These are phyloP conservation scores for Fusarium virguliforme DNA, from an alignment of 2,329 filamentous ascomycete species.

Conservation along the genomic window DNA sequence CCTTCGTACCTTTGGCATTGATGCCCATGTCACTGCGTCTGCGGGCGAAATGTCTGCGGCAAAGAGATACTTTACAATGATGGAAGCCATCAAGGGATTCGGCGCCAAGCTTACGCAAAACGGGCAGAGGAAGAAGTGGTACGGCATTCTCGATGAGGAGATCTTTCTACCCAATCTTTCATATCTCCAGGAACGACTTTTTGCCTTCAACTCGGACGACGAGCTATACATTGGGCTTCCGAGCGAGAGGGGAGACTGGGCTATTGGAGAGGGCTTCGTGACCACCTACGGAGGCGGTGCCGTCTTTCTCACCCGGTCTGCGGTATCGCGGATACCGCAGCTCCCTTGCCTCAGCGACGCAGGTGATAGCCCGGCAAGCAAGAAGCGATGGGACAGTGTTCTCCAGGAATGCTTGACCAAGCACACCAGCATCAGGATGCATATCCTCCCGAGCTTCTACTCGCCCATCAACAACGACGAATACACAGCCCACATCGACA, in stretches of 20 bases:
- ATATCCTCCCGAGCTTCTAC: constrained; percentile 63
- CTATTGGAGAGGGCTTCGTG: constrained; percentile 55
- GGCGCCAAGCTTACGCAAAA: constrained; percentile 55
- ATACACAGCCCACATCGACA: constrained; percentile 50
- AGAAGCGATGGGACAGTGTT: constrained; percentile 59
- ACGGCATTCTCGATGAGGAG: constrained; percentile 63
- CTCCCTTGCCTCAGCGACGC: constrained; percentile 58
- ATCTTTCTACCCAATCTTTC: constrained; percentile 63
- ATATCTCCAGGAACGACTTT: constrained; percentile 58
- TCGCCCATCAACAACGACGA: constrained; percentile 55
- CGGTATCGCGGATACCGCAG: constrained; percentile 55
- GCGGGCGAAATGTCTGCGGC: constrained; percentile 54
- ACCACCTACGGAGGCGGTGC: constrained; percentile 64
- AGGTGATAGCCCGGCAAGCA: constrained; percentile 32
- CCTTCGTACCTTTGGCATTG: constrained; percentile 58
- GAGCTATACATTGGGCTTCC: constrained; percentile 63
- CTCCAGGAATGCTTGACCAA: constrained; percentile 60
- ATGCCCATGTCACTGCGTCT: constrained; percentile 57
- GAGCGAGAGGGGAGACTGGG: constrained; percentile 63
- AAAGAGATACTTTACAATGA: constrained; percentile 59
- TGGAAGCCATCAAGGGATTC: constrained; percentile 55
- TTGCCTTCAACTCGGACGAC: constrained; percentile 53
- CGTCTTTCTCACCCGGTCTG: constrained; percentile 59
- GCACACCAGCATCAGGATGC: constrained; percentile 57
- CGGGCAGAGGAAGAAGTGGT: constrained; percentile 59